Conservation (phyloP, 371 early-diverging fungal species). For the Apophysomyces variabilis region DNA sequence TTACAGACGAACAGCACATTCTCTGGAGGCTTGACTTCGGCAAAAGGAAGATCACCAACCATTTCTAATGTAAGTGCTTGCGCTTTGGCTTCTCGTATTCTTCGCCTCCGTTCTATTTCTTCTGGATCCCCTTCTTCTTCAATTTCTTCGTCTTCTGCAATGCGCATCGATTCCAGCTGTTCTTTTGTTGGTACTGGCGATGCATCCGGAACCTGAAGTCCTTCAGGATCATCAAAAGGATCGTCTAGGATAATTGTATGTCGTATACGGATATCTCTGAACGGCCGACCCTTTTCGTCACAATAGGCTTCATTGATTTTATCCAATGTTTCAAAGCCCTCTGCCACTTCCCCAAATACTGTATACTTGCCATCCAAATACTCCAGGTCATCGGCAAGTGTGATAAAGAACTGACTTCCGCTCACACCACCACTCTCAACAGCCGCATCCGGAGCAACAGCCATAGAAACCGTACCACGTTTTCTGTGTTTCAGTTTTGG, state of each 20-base stretch:
- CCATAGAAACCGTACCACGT: slow-evolving; percentile 89
- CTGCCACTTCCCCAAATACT: slow-evolving; percentile 96
- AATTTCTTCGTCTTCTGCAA: slow-evolving; percentile 86
- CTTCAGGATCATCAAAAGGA: slow-evolving; percentile 89
- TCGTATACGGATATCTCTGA: slow-evolving; percentile 88
- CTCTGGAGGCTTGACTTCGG: slow-evolving; percentile 96
- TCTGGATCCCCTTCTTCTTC: slow-evolving; percentile 73
- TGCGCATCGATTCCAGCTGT: slow-evolving; percentile 76
- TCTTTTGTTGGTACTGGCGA: slow-evolving; percentile 86
- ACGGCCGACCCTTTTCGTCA: slow-evolving; percentile 79
- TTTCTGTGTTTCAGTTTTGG: slow-evolving; percentile 86
- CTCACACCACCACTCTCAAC: slow-evolving; percentile 58
- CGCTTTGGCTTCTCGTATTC: slow-evolving; percentile 84
- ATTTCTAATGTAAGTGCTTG: slow-evolving; percentile 95
- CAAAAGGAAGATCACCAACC: slow-evolving; percentile 97
- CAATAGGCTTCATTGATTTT: slow-evolving; percentile 77
- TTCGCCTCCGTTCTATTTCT: slow-evolving; percentile 67
- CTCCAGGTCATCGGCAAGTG: slow-evolving; percentile 81
- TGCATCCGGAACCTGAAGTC: slow-evolving; percentile 68
- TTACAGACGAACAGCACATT: slow-evolving; percentile 97
- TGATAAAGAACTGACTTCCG: slow-evolving; percentile 97
- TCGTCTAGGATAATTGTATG: slow-evolving; percentile 95
- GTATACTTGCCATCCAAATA: slow-evolving; percentile 97
- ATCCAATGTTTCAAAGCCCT: slow-evolving; percentile 92
- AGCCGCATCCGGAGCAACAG: slow-evolving; percentile 57